Evolutionary conservation across 148 eudicot genomes (phyloP), one percentile per base, ranked within the genome.

Genomic region (Simmondsia chinensis): DNA sequence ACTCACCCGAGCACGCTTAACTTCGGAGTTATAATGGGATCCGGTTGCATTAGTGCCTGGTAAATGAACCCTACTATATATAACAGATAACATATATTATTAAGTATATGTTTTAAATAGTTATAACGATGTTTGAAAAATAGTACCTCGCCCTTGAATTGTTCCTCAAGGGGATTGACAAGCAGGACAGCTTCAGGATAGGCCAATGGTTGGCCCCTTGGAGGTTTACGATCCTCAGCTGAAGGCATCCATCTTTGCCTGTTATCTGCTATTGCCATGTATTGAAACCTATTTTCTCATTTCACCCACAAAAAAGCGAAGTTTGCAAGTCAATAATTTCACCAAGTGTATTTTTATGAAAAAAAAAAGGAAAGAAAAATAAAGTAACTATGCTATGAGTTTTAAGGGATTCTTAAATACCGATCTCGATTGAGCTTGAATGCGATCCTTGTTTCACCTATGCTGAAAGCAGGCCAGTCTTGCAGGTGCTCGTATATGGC

Each of bases 161-260:
- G 60, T 9, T 75, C 68, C 54, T 79, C 83, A 7, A 83, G 56
- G 29, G 96, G 96, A 31, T 83, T 72, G 11, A 74, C 75, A 33
- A 87, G 88, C 9, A 67, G 49, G 46, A 79, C 96, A n/a, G 94
- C 96, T 70, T 87, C 96, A 40, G 84, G 78, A 42, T 74, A 87
- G 16, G 85, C 88, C 6, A 87, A 76, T 15, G 65, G 63, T 58
- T 87, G 69, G 42, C 88, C 74, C 60, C 85, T 70, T 52, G 61
- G 74, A n/a, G 85, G 78, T 58, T 72, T 44, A 38, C 96, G 68
- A 40, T 87, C 96, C 34, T 82, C 94, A 20, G 96, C 88, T 50
- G 76, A 59, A 20, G 96, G 96, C 88, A 87, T 76, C 39, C 50
- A 61, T 54, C 96, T 64, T 49, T 59, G 74, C 60, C 96, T 71